A percentile compares a stretch with the other conserved stretches of the same genome.
Evolutionary conservation across 768 basidiomycete species (phyloP).

Genomic region (Chalciporus sphaerocephalus): DNA sequence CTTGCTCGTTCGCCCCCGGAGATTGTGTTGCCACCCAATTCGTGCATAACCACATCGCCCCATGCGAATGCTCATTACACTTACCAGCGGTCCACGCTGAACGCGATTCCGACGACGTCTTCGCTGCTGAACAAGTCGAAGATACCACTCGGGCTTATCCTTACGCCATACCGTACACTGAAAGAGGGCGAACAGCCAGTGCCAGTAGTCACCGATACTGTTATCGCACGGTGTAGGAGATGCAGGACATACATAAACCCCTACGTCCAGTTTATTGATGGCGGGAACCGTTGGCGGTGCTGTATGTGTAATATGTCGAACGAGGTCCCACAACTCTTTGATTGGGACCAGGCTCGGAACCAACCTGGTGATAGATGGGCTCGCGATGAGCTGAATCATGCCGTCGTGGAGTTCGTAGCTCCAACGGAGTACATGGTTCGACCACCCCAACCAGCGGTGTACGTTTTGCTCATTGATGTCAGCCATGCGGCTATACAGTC

Average conservation of each 20-base stretch:
- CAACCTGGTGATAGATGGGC: constrained; percentile 95
- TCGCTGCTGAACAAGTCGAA: constrained; percentile 86
- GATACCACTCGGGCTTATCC: constrained; percentile 81
- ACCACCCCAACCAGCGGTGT: constrained; percentile 95
- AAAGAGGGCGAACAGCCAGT: constrained; percentile 81
- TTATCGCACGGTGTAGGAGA: constrained; percentile 92
- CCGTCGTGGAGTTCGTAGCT: constrained; percentile 94
- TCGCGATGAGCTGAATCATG: constrained; percentile 88
- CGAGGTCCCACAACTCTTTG: constrained; percentile 96
- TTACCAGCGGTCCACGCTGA: constrained; percentile 88
- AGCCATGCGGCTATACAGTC: constrained; percentile 89
- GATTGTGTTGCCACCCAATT: constrained; percentile 82
- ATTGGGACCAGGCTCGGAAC: constrained; percentile 94
- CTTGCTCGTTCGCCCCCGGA: constrained; percentile 80
- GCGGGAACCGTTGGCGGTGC: constrained; percentile 97
- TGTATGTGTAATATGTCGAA: constrained; percentile 99
- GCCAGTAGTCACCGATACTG: constrained; percentile 87
- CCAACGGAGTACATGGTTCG: constrained; percentile 99
- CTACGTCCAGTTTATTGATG: constrained; percentile 96
- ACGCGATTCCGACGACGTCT: constrained; percentile 88
- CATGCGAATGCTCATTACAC: constrained; percentile 82
- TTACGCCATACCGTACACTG: constrained; percentile 86
- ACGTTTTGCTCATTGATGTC: constrained; percentile 96
- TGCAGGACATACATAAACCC: constrained; percentile 98
- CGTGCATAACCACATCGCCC: constrained; percentile 73